phyloP scores from a whole-genome alignment of 495 filamentous ascomycete genomes.

The Sphaerosporella brunnea region DNA sequence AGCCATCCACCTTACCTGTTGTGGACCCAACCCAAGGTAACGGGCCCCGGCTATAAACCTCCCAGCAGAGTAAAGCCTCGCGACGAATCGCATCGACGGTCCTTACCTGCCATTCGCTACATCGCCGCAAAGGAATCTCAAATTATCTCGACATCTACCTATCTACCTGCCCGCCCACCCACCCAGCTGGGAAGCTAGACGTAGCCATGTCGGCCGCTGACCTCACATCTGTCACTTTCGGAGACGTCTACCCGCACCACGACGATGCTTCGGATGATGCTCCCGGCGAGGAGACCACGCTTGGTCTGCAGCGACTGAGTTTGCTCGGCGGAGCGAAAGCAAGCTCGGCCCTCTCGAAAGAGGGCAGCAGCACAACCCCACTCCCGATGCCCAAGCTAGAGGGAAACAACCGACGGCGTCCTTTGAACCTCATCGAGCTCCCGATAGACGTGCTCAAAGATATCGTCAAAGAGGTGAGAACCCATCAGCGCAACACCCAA shows the following conservation, averaged over 20 bases:
- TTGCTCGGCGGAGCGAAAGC: neutral
- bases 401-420: constrained; percentile 24
- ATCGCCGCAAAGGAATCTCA: too few relatives aligned
- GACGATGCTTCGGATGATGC: constrained; percentile 35
- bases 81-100: too few relatives aligned
- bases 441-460: constrained; percentile 74
- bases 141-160: too few relatives aligned
- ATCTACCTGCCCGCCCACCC: too few relatives aligned
- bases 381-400: constrained; percentile 1
- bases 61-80: too few relatives aligned
- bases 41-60: too few relatives aligned
- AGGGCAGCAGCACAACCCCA: neutral
- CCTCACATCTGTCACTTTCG: neutral
- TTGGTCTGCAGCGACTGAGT: neutral
- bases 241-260: constrained; percentile 22
- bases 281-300: constrained; percentile 23
- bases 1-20: too few relatives aligned
- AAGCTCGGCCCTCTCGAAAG: neutral
- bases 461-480: constrained; percentile 66
- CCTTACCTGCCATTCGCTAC: too few relatives aligned
- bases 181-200: too few relatives aligned
- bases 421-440: constrained; percentile 49
- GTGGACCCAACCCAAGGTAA: too few relatives aligned
- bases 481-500: too few relatives aligned
- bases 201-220: neutral